phyloP scores from a whole-genome alignment of 805 yeast genomes.

The Blastobotrys terrestris region DNA sequence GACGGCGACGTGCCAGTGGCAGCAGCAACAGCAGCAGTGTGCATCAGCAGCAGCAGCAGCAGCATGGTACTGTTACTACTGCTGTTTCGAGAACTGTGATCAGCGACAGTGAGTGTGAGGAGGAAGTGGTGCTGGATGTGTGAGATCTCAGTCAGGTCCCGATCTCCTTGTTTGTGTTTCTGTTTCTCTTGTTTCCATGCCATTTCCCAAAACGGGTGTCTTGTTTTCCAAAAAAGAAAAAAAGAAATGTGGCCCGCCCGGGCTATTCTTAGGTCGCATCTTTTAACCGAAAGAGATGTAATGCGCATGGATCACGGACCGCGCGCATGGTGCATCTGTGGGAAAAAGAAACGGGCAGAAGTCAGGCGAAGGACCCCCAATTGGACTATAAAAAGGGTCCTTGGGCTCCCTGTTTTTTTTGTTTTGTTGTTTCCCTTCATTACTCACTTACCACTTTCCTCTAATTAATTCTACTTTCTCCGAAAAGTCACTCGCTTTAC shows the following conservation, averaged over 20 bases:
- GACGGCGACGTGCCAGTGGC: no score
- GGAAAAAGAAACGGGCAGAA: background rate
- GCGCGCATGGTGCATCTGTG: background rate
- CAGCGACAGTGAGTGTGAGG: no score
- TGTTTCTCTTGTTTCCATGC: no score
- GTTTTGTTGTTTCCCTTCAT: constrained; percentile 6
- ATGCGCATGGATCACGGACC: background rate
- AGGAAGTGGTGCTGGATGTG: no score
- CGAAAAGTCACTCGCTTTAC: constrained; percentile 17
- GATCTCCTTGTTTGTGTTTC: no score
- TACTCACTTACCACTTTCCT: constrained; percentile 5
- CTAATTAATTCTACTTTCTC: background rate
- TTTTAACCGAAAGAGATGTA: background rate
- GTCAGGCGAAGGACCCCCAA: constrained; percentile 2
- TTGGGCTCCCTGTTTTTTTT: constrained; percentile 3
- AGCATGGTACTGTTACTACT: background rate
- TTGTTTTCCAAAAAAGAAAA: no score
- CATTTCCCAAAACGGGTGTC: no score
- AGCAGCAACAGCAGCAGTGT: no score
- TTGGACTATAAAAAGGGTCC: constrained; percentile 9
- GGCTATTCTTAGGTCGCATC: background rate
- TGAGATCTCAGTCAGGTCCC: no score
- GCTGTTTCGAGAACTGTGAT: no score
- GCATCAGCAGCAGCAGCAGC: constrained; percentile 1
- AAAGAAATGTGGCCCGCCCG: background rate